phyloP scores from a whole-genome alignment of 257 asterid species.

The Nicotiana knightiana region DNA sequence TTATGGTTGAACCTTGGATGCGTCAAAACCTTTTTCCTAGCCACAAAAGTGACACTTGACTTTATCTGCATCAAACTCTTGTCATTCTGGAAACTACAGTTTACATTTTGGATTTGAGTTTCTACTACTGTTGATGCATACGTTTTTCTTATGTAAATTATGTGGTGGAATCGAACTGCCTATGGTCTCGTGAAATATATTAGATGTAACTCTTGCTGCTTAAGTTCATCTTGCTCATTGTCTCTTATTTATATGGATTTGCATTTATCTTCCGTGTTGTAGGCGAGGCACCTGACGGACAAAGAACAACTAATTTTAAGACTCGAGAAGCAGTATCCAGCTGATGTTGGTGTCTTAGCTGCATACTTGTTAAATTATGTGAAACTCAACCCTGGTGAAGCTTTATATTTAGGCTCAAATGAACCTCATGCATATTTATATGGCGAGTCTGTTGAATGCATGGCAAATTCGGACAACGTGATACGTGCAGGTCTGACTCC shows the following conservation, averaged over 20 bases:
- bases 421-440: conserved; percentile 90
- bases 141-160: neutral
- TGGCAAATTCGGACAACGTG: conserved; percentile 97
- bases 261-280: neutral
- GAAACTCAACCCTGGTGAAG: conserved; percentile 84
- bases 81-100: neutral
- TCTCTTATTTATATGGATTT: neutral
- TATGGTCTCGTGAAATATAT: neutral
- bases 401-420: conserved; percentile 74
- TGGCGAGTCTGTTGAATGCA: conserved; percentile 92
- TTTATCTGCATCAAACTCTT: neutral
- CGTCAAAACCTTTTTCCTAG: neutral
- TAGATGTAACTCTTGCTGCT: neutral
- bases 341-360: conserved; percentile 76
- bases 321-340: conserved; percentile 84
- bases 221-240: neutral
- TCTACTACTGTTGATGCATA: neutral
- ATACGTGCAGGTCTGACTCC: conserved; percentile 98
- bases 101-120: neutral
- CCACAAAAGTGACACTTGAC: neutral
- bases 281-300: conserved; percentile 60
- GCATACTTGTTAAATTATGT: conserved; percentile 74
- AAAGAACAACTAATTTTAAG: conserved; percentile 70
- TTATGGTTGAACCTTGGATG: neutral
- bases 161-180: neutral